phyloP scores from a whole-genome alignment of 805 yeast genomes.

The Candida anglica region DNA sequence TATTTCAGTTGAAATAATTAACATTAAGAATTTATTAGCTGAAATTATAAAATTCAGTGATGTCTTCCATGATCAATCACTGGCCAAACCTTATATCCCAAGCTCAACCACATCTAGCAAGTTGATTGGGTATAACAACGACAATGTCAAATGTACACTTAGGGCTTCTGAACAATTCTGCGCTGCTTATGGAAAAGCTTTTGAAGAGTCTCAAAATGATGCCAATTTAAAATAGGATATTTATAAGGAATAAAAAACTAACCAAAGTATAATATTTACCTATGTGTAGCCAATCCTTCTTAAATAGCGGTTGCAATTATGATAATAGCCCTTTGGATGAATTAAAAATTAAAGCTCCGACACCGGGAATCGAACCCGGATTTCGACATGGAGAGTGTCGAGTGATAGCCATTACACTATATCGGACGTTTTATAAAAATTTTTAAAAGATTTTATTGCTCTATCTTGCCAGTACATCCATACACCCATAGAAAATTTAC shows the following conservation, averaged over 20 bases:
- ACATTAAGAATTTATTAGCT: slow-evolving; percentile 28
- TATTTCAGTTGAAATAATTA: slow-evolving; percentile 29
- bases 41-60: slow-evolving; percentile 11
- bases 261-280: not conserved
- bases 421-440: slow-evolving; percentile 14
- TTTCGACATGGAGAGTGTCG: slow-evolving; percentile 4
- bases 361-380: slow-evolving; percentile 9
- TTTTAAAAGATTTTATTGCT: not conserved
- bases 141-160: slow-evolving; percentile 27
- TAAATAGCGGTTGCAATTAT: too few species aligned
- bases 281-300: not conserved
- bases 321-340: too few species aligned
- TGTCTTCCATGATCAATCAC: not conserved
- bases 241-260: not conserved
- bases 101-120: slow-evolving; percentile 6
- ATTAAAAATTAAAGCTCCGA: slow-evolving; percentile 12
- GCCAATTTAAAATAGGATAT: too few species aligned
- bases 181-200: slow-evolving; percentile 23
- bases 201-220: too few species aligned
- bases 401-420: slow-evolving; percentile 11
- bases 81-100: slow-evolving; percentile 2
- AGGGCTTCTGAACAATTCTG: slow-evolving; percentile 22
- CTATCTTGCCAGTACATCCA: too few species aligned
- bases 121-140: slow-evolving; percentile 16
- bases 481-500: too few species aligned